Base-by-base conservation (phyloP, 75 land plant species). In the Cunninghamia lanceolata region DNA sequence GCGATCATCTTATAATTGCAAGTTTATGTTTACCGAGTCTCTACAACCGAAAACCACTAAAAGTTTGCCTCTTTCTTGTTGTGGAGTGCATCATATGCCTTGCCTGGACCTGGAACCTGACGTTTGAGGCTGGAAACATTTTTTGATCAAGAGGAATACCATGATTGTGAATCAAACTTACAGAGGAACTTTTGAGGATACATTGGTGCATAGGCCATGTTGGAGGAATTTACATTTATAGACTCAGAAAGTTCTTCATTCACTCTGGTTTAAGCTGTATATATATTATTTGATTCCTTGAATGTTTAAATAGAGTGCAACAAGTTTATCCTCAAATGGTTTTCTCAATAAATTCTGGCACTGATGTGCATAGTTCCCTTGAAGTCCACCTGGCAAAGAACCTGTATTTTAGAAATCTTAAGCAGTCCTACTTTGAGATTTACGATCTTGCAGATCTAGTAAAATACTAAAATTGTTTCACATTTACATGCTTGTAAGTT, bases 71-170 rank as follows among this genome's bases (percentile, higher is more conserved):
- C 30, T 79, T 79, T 19, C n/a, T 79, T 21, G 30, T n/a, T 79
- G 82, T 79, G 8, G 25, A 40, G 13, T 42, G n/a, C 28, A 9
- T 76, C 82, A 39, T 19, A 78, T 78, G 46, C 21, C 11, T 78
- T 78, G n/a, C 28, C n/a, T 78, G 30, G 81, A 75, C n/a, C n/a
- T 78, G 47, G 81, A 78, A 42, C 82, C 42, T 78, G 30, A 43
- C 82, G 21, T 35, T 40, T 42, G 10, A 19, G 38, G 38, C 25
- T 19, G 15, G n/a, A 78, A 78, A 21, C 25, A 40, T 40, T 40
- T 21, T 15, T 77, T 17, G 28, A 38, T 21, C 8, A 3, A 78
- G 42, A 78, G 46, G 82, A 40, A 21, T 78, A 46, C n/a, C n/a
- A 21, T 78, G 45, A 78, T 35, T 78, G 47, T 25, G 45, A 78